phyloP scores from a whole-genome alignment of 495 filamentous ascomycete genomes.

The Penicillium lagena region DNA sequence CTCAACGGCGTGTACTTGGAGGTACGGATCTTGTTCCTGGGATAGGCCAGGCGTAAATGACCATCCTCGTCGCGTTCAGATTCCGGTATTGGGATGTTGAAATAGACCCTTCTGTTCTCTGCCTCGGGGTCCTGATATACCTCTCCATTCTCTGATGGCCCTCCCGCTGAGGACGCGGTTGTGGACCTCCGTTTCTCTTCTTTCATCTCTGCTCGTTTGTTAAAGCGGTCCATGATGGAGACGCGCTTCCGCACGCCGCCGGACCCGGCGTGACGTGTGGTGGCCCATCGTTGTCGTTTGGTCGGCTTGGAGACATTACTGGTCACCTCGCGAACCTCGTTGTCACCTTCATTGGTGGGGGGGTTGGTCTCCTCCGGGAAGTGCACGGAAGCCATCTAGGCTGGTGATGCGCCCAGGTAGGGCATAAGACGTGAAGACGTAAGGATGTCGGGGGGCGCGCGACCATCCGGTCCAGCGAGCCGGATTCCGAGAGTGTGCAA shows the following conservation, averaged over 20 bases:
- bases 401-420: conserved; percentile 18
- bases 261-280: conserved; percentile 67
- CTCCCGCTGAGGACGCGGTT: conserved; percentile 24
- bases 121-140: conserved; percentile 15
- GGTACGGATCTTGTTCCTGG: conserved; percentile 94
- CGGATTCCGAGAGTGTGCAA: conserved; percentile 18
- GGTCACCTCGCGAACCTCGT: conserved; percentile 24
- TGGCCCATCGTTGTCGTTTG: conserved; percentile 89
- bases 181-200: conserved; percentile 64
- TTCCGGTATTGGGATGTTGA: conserved; percentile 76
- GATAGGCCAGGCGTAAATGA: conserved; percentile 59
- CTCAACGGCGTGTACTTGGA: conserved; percentile 94
- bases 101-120: conserved; percentile 58
- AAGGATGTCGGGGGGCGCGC: conserved; percentile 9
- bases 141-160: conserved; percentile 35
- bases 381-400: conserved; percentile 33
- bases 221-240: conserved; percentile 74
- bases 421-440: conserved; percentile 20
- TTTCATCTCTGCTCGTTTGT: conserved; percentile 50
- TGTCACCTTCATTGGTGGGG: conserved; percentile 11
- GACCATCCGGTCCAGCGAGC: conserved; percentile 26
- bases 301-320: conserved; percentile 52
- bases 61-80: conserved; percentile 81
- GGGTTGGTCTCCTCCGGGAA: conserved; percentile 21
- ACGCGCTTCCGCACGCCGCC: conserved; percentile 73